phyloP scores from a whole-genome alignment of 2,329 filamentous ascomycete species.

The Sporothrix humicola region DNA sequence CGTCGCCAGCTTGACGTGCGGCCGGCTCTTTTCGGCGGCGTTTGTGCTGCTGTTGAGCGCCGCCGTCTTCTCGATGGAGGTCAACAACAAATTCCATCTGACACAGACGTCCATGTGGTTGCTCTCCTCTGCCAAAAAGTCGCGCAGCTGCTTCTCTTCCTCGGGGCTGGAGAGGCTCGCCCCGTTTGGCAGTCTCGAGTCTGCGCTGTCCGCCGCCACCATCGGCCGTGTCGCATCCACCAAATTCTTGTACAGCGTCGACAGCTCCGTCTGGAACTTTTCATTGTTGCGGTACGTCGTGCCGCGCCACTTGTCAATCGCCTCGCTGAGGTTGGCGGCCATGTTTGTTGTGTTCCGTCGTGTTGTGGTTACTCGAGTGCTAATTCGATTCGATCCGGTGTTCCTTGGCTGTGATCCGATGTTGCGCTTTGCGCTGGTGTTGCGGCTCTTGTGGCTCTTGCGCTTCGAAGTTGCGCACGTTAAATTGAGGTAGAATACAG shows the following conservation, averaged over 20 bases:
- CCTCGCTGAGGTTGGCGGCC: conserved; percentile 1
- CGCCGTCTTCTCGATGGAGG: neutral
- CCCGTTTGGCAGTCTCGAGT: too few species aligned
- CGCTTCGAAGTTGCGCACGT: too few species aligned
- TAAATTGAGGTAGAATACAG: too few species aligned
- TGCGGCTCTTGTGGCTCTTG: too few species aligned
- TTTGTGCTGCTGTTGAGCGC: neutral
- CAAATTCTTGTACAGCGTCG: conserved; percentile 1
- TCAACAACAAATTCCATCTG: conserved; percentile 10
- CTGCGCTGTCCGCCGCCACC: too few species aligned
- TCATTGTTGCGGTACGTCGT: neutral
- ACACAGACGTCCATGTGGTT: conserved; percentile 5
- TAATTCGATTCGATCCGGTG: neutral
- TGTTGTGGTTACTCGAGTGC: neutral
- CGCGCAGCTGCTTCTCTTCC: too few species aligned
- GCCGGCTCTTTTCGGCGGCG: too few species aligned
- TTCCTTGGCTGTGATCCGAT: neutral
- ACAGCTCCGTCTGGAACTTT: neutral
- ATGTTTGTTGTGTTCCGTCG: neutral
- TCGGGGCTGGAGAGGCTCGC: too few species aligned
- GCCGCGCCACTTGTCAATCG: conserved; percentile 12
- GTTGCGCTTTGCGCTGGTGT: too few species aligned
- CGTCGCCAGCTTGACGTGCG: conserved; percentile 2
- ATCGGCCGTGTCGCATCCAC: neutral
- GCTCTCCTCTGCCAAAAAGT: neutral